Evolutionary conservation across 129 eudicot species (phyloP).

Genomic region (Rutidosis leptorrhynchoides): DNA sequence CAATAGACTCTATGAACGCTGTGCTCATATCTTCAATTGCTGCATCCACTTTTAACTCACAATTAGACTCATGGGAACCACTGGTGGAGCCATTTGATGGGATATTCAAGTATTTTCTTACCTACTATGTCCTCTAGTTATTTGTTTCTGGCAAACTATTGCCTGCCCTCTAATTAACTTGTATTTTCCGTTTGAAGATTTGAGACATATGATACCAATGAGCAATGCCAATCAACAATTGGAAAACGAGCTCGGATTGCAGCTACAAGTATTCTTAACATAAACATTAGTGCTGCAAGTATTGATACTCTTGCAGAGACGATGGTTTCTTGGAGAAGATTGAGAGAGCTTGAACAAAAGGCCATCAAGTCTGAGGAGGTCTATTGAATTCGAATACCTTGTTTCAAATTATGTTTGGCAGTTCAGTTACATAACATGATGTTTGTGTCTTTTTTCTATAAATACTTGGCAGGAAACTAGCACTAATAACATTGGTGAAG

Average conservation of each 20-base stretch:
- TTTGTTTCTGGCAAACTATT: constrained; percentile 4
- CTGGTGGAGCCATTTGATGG: constrained; percentile 97
- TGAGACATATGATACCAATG: constrained; percentile 67
- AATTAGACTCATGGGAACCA: constrained; percentile 97
- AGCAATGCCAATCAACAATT: constrained; percentile 42
- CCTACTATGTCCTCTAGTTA: neutral
- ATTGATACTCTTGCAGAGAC: constrained; percentile 71
- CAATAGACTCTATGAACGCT: constrained; percentile 81
- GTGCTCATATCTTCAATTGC: constrained; percentile 80
- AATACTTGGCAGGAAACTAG: constrained; percentile 50
- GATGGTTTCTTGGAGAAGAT: constrained; percentile 80
- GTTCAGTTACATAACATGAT: constrained; percentile 17
- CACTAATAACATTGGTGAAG: constrained; percentile 36
- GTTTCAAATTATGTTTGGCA: constrained; percentile 1
- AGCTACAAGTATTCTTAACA: constrained; percentile 77
- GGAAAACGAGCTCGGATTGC: constrained; percentile 83
- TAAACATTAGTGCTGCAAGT: constrained; percentile 87
- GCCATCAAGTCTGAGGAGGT: constrained; percentile 82
- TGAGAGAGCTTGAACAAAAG: constrained; percentile 82
- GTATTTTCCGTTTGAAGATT: constrained; percentile 50
- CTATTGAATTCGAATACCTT: neutral
- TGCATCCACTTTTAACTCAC: constrained; percentile 87
- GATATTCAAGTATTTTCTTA: constrained; percentile 69
- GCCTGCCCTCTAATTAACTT: constrained; percentile 14
- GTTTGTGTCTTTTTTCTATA: constrained; percentile 13